Percentiles rank a stretch among this genome's conserved stretches.
phyloP scores from a whole-genome alignment of 1,284 basidiomycete genomes.

The Singerocomus inundabilis region DNA sequence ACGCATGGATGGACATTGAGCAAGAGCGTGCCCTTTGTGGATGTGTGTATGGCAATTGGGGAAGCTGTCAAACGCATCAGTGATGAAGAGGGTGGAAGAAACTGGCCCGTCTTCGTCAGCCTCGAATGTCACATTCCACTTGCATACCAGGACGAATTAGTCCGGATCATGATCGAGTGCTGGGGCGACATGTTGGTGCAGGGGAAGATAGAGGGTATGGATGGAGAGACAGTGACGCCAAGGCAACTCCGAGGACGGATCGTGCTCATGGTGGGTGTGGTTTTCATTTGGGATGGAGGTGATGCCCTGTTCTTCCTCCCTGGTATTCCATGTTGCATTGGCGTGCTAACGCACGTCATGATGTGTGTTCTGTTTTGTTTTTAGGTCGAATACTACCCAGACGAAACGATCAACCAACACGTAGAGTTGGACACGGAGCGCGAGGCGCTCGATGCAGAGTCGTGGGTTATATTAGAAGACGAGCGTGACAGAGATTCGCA shows the following conservation, averaged over 20 bases:
- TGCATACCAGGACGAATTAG: slow-evolving; percentile 50
- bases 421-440: neutral
- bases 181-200: slow-evolving; percentile 58
- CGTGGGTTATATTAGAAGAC: slow-evolving; percentile 1
- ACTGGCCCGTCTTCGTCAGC: slow-evolving; percentile 62
- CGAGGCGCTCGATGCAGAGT: neutral
- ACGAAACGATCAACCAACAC: slow-evolving; percentile 1
- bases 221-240: slow-evolving; percentile 41
- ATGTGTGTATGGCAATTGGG: slow-evolving; percentile 54
- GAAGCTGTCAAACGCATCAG: slow-evolving; percentile 33
- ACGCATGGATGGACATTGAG: slow-evolving; percentile 61
- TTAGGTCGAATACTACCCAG: slow-evolving; percentile 57
- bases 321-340: neutral
- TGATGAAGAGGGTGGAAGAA: slow-evolving; percentile 20
- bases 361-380: neutral
- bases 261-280: slow-evolving; percentile 48
- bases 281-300: neutral
- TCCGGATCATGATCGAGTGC: slow-evolving; percentile 51
- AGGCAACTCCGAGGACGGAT: slow-evolving; percentile 52
- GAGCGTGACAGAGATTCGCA: slow-evolving; percentile 10
- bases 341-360: neutral
- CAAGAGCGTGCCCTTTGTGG: slow-evolving; percentile 46
- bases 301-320: neutral
- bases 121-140: slow-evolving; percentile 62
- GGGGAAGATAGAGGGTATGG: slow-evolving; percentile 12